Conservation (phyloP, 1,284 basidiomycete species). For the Malassezia caprae region DNA sequence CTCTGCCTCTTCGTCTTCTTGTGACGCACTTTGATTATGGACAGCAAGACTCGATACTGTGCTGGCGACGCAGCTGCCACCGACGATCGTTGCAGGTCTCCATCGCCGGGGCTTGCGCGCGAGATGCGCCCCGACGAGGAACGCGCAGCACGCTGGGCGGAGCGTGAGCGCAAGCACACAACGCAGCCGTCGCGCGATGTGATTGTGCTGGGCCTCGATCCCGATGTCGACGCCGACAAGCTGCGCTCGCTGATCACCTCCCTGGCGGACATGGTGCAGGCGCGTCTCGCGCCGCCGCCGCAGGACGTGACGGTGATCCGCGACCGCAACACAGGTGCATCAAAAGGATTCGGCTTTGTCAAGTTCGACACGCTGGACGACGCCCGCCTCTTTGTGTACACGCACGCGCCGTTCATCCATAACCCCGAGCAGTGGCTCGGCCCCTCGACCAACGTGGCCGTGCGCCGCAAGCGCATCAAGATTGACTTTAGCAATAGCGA, state of each 20-base stretch:
- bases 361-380: constrained; percentile 20
- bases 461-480: constrained; percentile 18
- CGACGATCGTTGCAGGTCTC: not conserved
- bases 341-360: constrained; percentile 18
- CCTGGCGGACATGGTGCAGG: constrained; percentile 15
- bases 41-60: not conserved
- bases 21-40: not conserved
- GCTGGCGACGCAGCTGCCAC: not conserved
- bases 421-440: constrained; percentile 17
- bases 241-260: constrained; percentile 13
- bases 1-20: not conserved
- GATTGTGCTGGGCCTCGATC: constrained; percentile 16
- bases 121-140: not conserved
- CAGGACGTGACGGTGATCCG: constrained; percentile 18
- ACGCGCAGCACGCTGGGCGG: constrained; percentile 6
- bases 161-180: not conserved
- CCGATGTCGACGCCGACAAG: constrained; percentile 14
- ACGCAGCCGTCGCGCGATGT: constrained; percentile 19
- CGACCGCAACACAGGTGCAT: constrained; percentile 13
- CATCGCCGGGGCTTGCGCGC: constrained; percentile 3
- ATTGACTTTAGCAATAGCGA: constrained; percentile 19
- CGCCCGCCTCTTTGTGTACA: constrained; percentile 16
- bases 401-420: constrained; percentile 15
- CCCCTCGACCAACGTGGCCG: not conserved
- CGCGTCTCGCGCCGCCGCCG: constrained; percentile 15